Conservation (phyloP, 2,329 filamentous ascomycete species). For the Fusarium sp. region DNA sequence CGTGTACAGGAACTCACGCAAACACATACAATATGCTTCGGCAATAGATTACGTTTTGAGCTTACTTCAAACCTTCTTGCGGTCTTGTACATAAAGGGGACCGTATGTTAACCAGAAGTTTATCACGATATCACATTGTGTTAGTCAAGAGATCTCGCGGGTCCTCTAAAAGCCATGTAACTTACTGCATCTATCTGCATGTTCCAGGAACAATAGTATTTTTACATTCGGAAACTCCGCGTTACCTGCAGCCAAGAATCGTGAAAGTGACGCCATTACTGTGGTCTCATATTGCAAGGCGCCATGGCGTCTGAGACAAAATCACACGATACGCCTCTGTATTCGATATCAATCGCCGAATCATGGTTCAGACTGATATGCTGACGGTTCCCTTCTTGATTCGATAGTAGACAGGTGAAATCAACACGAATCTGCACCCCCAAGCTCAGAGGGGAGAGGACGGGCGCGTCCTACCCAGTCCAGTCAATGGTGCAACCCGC, state of each 20-base stretch:
- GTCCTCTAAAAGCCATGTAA: background rate
- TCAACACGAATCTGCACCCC: background rate
- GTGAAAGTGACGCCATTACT: constrained; percentile 14
- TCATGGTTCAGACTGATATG: background rate
- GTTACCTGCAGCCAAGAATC: background rate
- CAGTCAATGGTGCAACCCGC: constrained; percentile 14
- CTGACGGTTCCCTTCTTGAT: background rate
- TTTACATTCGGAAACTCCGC: background rate
- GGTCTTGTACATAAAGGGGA: background rate
- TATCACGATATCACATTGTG: background rate
- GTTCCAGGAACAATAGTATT: background rate
- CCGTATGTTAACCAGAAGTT: background rate
- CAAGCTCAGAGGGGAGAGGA: background rate
- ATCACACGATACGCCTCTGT: background rate
- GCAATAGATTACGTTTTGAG: background rate
- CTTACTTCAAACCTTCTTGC: background rate
- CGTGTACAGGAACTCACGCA: background rate
- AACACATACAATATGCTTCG: background rate
- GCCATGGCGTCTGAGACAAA: background rate
- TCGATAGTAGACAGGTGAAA: background rate
- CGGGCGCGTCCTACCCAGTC: constrained; percentile 7
- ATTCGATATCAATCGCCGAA: background rate
- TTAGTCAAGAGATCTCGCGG: background rate
- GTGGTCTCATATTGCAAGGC: constrained; percentile 1
- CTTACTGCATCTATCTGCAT: background rate